phyloP scores from a whole-genome alignment of 2,329 filamentous ascomycete genomes.

The Xylaria sp. region DNA sequence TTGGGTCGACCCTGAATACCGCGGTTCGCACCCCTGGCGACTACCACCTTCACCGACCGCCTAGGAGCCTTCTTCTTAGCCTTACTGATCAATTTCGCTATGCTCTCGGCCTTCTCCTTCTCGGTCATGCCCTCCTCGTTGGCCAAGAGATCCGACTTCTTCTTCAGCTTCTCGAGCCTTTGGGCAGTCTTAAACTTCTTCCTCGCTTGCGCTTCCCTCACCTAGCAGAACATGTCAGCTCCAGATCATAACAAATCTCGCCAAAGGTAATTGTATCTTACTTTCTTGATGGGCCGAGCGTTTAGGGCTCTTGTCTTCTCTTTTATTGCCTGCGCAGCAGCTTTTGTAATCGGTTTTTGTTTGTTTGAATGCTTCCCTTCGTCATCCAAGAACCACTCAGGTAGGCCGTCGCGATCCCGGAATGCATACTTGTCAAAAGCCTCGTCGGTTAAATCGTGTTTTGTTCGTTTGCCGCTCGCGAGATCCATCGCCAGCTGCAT shows the following conservation, averaged over 20 bases:
- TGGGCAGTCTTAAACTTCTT: slow-evolving; percentile 98
- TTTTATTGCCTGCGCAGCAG: slow-evolving; percentile 88
- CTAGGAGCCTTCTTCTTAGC: slow-evolving; percentile 82
- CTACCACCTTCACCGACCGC: slow-evolving; percentile 83
- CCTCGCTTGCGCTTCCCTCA: slow-evolving; percentile 90
- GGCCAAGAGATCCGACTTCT: slow-evolving; percentile 90
- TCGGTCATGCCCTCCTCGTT: slow-evolving; percentile 93
- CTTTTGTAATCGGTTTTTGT: slow-evolving; percentile 89
- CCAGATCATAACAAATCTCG: background rate
- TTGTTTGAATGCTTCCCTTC: slow-evolving; percentile 82
- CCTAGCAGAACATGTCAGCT: slow-evolving; percentile 18
- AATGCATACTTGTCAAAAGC: slow-evolving; percentile 92
- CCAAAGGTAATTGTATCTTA: slow-evolving; percentile 1
- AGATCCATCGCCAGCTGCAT: slow-evolving; percentile 96
- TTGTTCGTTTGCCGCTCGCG: slow-evolving; percentile 82
- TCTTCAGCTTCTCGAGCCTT: slow-evolving; percentile 89
- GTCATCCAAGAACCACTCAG: slow-evolving; percentile 98
- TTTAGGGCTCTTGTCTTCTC: slow-evolving; percentile 79
- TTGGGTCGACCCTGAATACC: slow-evolving; percentile 85
- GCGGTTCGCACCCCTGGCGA: slow-evolving; percentile 82
- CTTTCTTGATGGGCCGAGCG: slow-evolving; percentile 74
- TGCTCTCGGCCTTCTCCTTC: slow-evolving; percentile 90
- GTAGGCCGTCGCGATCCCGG: slow-evolving; percentile 87
- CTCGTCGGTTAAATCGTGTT: slow-evolving; percentile 82
- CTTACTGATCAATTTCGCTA: slow-evolving; percentile 79